Conservation (phyloP, 148 eudicot genomes). For the Rhododendron kiyosumense region DNA sequence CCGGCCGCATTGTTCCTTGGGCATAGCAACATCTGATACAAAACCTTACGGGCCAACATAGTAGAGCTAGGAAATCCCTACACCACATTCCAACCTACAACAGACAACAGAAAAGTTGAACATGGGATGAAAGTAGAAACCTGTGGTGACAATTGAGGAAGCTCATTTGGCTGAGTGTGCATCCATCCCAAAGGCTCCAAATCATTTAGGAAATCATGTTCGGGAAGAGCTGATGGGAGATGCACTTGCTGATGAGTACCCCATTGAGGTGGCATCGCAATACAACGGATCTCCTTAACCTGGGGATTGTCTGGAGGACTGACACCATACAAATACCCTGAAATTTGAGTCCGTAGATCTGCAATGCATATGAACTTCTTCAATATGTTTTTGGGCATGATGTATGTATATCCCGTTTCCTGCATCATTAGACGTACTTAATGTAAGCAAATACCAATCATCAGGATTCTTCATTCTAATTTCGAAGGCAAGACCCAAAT, state of each 20-base stretch:
- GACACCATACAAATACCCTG: slow-evolving; percentile 92
- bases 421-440: slow-evolving; percentile 24
- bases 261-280: slow-evolving; percentile 96
- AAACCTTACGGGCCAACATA: background rate
- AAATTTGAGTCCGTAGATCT: slow-evolving; percentile 90
- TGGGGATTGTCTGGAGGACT: slow-evolving; percentile 99
- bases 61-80: background rate
- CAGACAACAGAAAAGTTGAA: background rate
- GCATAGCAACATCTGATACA: background rate
- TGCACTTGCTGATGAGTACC: slow-evolving; percentile 96
- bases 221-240: slow-evolving; percentile 88
- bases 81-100: background rate
- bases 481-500: background rate
- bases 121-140: slow-evolving; percentile 20
- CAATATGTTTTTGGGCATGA: slow-evolving; percentile 97
- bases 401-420: slow-evolving; percentile 99
- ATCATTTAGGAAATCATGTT: slow-evolving; percentile 88
- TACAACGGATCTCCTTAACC: slow-evolving; percentile 95
- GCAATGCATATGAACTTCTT: slow-evolving; percentile 99
- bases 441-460: slow-evolving; percentile 4
- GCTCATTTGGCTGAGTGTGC: slow-evolving; percentile 99
- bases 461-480: background rate
- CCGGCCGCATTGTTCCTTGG: background rate
- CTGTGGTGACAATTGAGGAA: slow-evolving; percentile 98
- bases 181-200: slow-evolving; percentile 99